A percentile compares a stretch with the other conserved stretches of the same genome.
phyloP scores from a whole-genome alignment of 1,284 basidiomycete species.

The Pterulicium gracile region DNA sequence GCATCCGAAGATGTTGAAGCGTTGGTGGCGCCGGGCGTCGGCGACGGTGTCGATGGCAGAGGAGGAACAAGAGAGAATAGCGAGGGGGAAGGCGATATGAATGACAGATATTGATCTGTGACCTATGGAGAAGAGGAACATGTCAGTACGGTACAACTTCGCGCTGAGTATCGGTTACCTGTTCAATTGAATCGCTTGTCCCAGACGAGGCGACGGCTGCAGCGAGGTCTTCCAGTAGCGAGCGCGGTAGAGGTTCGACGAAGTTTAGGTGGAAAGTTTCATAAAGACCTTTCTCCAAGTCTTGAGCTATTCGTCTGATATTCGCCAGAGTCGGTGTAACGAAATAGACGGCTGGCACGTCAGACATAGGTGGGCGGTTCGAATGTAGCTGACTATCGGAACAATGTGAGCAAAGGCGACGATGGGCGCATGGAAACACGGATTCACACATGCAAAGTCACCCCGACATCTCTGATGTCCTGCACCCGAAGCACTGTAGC shows the following conservation, averaged over 20 bases:
- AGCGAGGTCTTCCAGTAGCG: slow-evolving; percentile 90
- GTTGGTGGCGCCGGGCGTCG: slow-evolving; percentile 18
- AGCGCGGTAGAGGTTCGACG: slow-evolving; percentile 81
- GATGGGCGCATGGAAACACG: too few species aligned
- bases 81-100: slow-evolving; percentile 90
- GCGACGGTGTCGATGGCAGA: slow-evolving; percentile 22
- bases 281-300: slow-evolving; percentile 82
- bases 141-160: not conserved
- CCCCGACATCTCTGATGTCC: slow-evolving; percentile 91
- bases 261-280: slow-evolving; percentile 95
- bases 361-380: slow-evolving; percentile 78
- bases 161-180: slow-evolving; percentile 33
- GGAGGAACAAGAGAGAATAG: slow-evolving; percentile 83
- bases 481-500: slow-evolving; percentile 94
- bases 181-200: slow-evolving; percentile 75
- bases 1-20: slow-evolving; percentile 23
- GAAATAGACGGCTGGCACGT: slow-evolving; percentile 98
- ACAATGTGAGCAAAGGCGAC: slow-evolving; percentile 9
- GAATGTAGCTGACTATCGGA: slow-evolving; percentile 78
- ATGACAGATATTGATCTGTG: slow-evolving; percentile 94
- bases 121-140: slow-evolving; percentile 45
- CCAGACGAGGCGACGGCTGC: slow-evolving; percentile 79
- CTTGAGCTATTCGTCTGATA: slow-evolving; percentile 81
- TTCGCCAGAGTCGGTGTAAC: slow-evolving; percentile 86
- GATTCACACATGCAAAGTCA: slow-evolving; percentile 91